These are phyloP conservation scores for Talaromyces sp. DNA, from an alignment of 2,329 filamentous ascomycete genomes.

Conservation along the genomic window DNA sequence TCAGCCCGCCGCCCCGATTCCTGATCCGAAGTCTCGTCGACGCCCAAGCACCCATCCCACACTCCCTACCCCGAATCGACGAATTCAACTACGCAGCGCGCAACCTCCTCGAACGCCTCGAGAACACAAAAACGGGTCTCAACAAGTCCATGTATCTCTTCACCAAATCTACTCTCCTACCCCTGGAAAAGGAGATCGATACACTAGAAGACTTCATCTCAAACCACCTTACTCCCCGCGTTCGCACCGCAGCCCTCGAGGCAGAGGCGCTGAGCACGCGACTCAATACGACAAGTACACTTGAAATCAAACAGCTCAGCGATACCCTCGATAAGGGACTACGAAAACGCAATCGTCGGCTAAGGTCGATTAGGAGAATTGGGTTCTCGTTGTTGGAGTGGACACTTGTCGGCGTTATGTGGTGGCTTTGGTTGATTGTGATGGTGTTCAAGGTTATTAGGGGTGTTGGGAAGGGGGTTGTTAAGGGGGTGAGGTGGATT, in stretches of 20 bases:
- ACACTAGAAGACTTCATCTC: conserved; percentile 47
- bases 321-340: conserved; percentile 70
- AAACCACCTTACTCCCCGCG: conserved; percentile 54
- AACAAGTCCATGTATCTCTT: conserved; percentile 46
- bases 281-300: conserved; percentile 70
- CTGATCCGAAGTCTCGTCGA: conserved; percentile 31
- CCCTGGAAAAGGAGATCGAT: conserved; percentile 44
- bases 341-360: conserved; percentile 68
- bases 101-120: conserved; percentile 49
- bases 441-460: conserved; percentile 67
- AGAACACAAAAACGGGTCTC: conserved; percentile 44
- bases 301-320: conserved; percentile 75
- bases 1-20: conserved; percentile 34
- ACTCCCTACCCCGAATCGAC: conserved; percentile 44
- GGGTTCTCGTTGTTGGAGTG: conserved; percentile 85
- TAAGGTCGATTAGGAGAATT: conserved; percentile 70
- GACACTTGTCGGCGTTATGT: conserved; percentile 83
- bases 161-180: conserved; percentile 43
- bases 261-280: conserved; percentile 76
- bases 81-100: conserved; percentile 55
- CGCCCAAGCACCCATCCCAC: conserved; percentile 33
- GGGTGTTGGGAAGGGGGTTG: conserved; percentile 59
- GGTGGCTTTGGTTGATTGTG: conserved; percentile 90
- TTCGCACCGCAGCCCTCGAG: conserved; percentile 68
- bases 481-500: conserved; percentile 70